Conservation (phyloP, 805 yeast species). For the Nakazawaea laoshanensis region DNA sequence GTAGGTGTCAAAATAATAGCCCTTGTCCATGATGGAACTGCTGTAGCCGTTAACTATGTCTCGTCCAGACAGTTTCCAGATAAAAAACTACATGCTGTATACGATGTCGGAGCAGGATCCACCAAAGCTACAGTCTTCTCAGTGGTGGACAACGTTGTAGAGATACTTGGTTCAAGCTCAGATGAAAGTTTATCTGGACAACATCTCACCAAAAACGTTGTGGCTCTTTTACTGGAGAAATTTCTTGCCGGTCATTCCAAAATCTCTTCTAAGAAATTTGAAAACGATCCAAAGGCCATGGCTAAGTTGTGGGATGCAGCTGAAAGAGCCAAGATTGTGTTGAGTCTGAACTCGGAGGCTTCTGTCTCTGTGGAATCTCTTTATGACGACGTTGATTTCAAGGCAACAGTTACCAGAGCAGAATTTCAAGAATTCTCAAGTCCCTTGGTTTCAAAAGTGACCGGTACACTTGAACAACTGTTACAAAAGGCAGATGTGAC, state of each 20-base stretch:
- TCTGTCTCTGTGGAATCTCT: constrained; percentile 70
- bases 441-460: constrained; percentile 36
- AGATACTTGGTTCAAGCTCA: constrained; percentile 64
- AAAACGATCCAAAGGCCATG: constrained; percentile 43
- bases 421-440: constrained; percentile 61
- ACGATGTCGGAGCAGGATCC: constrained; percentile 91
- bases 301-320: constrained; percentile 73
- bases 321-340: constrained; percentile 78
- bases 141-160: constrained; percentile 39
- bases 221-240: constrained; percentile 49
- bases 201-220: constrained; percentile 55
- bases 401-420: constrained; percentile 56
- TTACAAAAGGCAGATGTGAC: constrained; percentile 26
- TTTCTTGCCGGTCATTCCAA: constrained; percentile 38
- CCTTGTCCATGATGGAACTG: constrained; percentile 85
- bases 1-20: constrained; percentile 60
- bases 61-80: constrained; percentile 37
- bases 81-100: constrained; percentile 58
- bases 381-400: constrained; percentile 67
- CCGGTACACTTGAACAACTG: constrained; percentile 47
- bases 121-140: constrained; percentile 83
- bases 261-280: constrained; percentile 28
- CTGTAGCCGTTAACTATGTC: constrained; percentile 79
- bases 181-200: constrained; percentile 73
- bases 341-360: constrained; percentile 84